Conservation (phyloP, 257 asterid genomes). For the Rhazya stricta region DNA sequence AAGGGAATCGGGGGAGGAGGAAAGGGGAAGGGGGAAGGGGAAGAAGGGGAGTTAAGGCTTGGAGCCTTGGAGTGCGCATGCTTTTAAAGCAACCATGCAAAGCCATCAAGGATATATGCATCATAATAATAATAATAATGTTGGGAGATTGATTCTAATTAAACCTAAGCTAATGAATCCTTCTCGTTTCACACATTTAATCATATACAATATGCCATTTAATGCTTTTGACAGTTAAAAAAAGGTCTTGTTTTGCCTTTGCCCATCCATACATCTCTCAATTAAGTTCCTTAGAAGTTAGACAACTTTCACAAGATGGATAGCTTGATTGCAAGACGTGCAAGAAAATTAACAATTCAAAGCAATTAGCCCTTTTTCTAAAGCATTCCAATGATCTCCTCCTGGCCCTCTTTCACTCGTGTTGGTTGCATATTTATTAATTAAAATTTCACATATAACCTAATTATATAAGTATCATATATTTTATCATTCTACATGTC, state of each 20-base stretch:
- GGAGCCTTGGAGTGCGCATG: constrained; percentile 35
- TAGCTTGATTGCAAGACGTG: constrained; percentile 15
- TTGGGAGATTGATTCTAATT: too few species aligned
- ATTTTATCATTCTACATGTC: constrained; percentile 1
- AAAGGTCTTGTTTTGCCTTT: constrained; percentile 10
- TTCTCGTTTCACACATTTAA: too few species aligned
- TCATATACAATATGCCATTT: neutral
- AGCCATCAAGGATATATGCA: constrained; percentile 18
- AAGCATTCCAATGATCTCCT: neutral
- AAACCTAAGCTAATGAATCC: too few species aligned
- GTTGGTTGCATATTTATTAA: neutral
- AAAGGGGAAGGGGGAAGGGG: neutral
- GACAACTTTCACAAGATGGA: neutral
- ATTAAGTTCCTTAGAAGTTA: constrained; percentile 6
- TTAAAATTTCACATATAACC: neutral
- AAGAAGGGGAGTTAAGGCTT: constrained; percentile 15
- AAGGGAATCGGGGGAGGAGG: neutral
- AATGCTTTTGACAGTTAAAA: constrained; percentile 1
- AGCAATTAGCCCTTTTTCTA: neutral
- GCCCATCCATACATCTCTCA: constrained; percentile 13
- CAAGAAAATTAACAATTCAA: neutral
- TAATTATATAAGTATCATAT: too few species aligned
- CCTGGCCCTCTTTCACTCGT: neutral
- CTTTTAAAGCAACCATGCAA: constrained; percentile 30
- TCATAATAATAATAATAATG: neutral